These are phyloP conservation scores for Castanospermum australe DNA, from an alignment of 306 rosid genomes.

Conservation along the genomic window DNA sequence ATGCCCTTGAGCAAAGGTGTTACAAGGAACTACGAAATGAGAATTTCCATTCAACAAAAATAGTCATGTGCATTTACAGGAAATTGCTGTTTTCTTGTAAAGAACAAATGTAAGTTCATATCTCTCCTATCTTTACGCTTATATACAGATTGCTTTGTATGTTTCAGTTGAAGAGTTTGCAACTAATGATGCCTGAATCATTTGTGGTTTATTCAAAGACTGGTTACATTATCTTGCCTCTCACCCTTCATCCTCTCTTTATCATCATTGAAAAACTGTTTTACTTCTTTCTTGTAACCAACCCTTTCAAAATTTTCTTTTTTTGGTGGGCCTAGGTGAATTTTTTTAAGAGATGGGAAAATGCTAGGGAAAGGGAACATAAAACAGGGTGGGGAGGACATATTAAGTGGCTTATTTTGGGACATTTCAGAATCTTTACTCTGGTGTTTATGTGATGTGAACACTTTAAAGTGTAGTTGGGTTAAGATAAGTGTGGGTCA, in stretches of 20 bases:
- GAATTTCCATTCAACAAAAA: conserved; percentile 64
- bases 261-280: background rate
- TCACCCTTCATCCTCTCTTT: background rate
- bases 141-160: background rate
- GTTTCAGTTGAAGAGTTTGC: background rate
- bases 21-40: conserved; percentile 88
- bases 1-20: conserved; percentile 87
- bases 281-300: background rate
- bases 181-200: background rate
- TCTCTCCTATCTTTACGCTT: conserved; percentile 17
- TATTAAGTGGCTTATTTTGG: background rate
- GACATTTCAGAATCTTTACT: background rate
- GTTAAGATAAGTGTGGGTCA: background rate
- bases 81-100: conserved; percentile 79
- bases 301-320: background rate
- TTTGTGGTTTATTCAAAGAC: background rate
- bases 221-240: background rate
- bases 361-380: background rate
- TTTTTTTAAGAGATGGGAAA: background rate
- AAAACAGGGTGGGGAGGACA: background rate
- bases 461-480: background rate
- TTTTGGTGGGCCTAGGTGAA: background rate
- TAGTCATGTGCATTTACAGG: conserved; percentile 83
- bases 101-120: conserved; percentile 85
- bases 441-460: background rate